phyloP scores from a whole-genome alignment of 1,284 basidiomycete species.

The Acaromyces ingoldii region DNA sequence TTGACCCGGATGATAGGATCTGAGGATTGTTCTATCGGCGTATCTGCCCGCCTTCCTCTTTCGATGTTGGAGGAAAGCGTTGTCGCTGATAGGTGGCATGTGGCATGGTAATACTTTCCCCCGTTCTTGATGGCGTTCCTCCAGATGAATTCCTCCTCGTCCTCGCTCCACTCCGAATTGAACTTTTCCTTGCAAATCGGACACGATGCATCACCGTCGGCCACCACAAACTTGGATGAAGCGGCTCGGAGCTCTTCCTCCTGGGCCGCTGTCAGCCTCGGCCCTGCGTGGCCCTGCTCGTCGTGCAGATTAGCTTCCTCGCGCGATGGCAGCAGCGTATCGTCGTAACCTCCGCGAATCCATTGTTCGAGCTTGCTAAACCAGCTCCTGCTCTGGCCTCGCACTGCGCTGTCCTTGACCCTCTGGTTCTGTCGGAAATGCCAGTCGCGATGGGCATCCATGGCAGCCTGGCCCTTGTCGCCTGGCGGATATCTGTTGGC shows the following conservation, averaged over 20 bases:
- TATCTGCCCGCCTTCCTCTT: background rate
- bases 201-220: conserved; percentile 72
- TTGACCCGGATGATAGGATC: conserved; percentile 1
- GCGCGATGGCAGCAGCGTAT: conserved; percentile 16
- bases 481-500: conserved; percentile 77
- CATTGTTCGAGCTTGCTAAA: conserved; percentile 74
- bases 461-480: conserved; percentile 65
- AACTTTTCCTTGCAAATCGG: conserved; percentile 94
- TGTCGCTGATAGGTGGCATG: conserved; percentile 49
- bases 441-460: conserved; percentile 91
- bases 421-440: conserved; percentile 93
- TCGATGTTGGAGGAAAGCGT: conserved; percentile 17
- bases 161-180: conserved; percentile 87
- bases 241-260: conserved; percentile 64
- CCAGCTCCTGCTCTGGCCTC: conserved; percentile 89
- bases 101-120: conserved; percentile 54
- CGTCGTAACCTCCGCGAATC: conserved; percentile 23
- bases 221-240: conserved; percentile 61
- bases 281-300: conserved; percentile 29
- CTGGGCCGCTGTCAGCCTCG: conserved; percentile 57
- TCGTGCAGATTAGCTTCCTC: conserved; percentile 49
- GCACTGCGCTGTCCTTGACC: conserved; percentile 72
- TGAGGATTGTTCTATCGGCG: background rate
- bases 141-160: conserved; percentile 99
- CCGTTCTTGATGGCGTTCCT: conserved; percentile 79